Evolutionary conservation across 805 yeast genomes (phyloP).

Genomic region (Lachancea lanzarotensis): DNA sequence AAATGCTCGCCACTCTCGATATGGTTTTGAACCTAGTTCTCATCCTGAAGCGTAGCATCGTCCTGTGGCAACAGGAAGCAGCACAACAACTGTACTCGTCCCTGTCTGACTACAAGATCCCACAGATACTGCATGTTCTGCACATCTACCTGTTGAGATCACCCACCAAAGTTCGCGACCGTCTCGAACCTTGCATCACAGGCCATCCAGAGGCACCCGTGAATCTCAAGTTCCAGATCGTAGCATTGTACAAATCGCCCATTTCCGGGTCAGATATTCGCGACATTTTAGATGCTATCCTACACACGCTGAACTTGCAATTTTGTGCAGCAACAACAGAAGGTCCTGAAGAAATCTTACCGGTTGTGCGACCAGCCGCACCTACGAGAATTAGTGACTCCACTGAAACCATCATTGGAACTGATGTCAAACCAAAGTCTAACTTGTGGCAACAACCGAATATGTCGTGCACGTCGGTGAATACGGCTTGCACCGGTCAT

Average conservation of each 20-base stretch:
- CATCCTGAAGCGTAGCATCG: constrained; percentile 5
- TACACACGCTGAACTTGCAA: not conserved
- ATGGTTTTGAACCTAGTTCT: constrained; percentile 7
- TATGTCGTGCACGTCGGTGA: constrained; percentile 1
- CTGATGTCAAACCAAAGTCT: not conserved
- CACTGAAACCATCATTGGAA: not conserved
- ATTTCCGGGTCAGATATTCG: constrained; percentile 2
- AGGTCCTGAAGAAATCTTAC: not conserved
- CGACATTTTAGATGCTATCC: not conserved
- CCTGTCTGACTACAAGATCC: constrained; percentile 8
- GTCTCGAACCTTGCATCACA: constrained; percentile 1
- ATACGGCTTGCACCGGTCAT: not conserved
- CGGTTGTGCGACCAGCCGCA: not conserved
- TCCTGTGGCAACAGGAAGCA: constrained; percentile 6
- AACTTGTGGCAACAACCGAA: not conserved
- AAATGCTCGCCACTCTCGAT: constrained; percentile 4
- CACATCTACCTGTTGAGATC: constrained; percentile 6
- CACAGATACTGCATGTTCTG: constrained; percentile 10
- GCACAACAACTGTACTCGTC: constrained; percentile 8
- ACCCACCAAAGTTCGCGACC: constrained; percentile 1
- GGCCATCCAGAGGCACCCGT: constrained; percentile 1
- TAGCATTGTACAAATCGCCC: constrained; percentile 2
- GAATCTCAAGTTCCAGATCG: not conserved
- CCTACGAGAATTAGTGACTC: not conserved
- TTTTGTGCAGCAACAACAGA: not conserved